Conservation (phyloP, 768 basidiomycete genomes). For the Phaeotremella fagi region DNA sequence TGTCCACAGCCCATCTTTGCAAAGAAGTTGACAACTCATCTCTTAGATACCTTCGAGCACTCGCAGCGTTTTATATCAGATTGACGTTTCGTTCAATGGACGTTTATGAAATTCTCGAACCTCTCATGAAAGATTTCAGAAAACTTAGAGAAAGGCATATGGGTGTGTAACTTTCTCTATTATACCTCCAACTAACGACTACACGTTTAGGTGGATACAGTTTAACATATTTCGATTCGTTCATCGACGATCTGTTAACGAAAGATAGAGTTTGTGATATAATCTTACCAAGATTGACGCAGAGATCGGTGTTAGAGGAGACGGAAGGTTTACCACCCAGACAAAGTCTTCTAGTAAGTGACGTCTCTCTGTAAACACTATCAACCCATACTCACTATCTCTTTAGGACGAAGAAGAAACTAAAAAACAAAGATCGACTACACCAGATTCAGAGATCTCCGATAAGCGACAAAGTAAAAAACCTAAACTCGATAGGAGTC, state of each 20-base stretch:
- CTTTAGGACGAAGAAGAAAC: slow-evolving; percentile 23
- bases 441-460: neutral
- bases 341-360: slow-evolving; percentile 68
- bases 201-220: slow-evolving; percentile 66
- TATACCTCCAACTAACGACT: neutral
- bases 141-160: slow-evolving; percentile 77
- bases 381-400: neutral
- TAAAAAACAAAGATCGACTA: slow-evolving; percentile 1
- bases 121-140: slow-evolving; percentile 85
- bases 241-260: slow-evolving; percentile 71
- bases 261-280: slow-evolving; percentile 95
- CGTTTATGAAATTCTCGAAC: slow-evolving; percentile 89
- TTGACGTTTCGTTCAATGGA: slow-evolving; percentile 88
- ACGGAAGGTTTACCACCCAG: slow-evolving; percentile 81
- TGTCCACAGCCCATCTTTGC: slow-evolving; percentile 46
- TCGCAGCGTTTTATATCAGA: slow-evolving; percentile 89
- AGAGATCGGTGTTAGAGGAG: slow-evolving; percentile 83
- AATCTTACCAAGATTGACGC: slow-evolving; percentile 83
- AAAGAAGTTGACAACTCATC: neutral
- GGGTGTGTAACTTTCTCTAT: slow-evolving; percentile 54
- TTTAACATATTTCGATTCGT: slow-evolving; percentile 86
- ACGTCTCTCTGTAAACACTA: neutral
- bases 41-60: slow-evolving; percentile 79
- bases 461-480: slow-evolving; percentile 2
- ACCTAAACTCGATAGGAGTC: slow-evolving; percentile 24